These are phyloP conservation scores for Teratosphaeria zuluensis DNA, from an alignment of 2,329 filamentous ascomycete genomes.

Conservation along the genomic window DNA sequence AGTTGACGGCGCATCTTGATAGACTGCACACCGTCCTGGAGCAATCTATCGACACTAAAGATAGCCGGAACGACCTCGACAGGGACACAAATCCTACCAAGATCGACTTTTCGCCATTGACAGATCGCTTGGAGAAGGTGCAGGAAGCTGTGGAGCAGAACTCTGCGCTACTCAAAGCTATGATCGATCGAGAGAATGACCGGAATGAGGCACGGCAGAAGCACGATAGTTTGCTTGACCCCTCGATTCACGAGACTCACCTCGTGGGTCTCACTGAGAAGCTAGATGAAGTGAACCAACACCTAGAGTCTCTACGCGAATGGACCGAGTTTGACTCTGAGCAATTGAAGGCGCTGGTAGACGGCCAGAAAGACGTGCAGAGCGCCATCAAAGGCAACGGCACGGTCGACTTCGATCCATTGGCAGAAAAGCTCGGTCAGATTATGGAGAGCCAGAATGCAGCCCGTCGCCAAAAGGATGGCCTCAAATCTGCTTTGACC, in stretches of 20 bases:
- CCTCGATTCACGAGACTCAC: too few relatives aligned
- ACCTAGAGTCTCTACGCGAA: constrained; percentile 6
- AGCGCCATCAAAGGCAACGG: constrained; percentile 7
- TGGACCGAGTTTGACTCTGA: constrained; percentile 10
- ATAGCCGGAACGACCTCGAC: constrained; percentile 5
- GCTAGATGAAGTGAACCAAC: constrained; percentile 6
- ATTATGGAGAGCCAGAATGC: constrained; percentile 11
- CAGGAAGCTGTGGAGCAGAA: constrained; percentile 20
- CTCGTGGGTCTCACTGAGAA: constrained; percentile 3
- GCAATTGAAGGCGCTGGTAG: constrained; percentile 12
- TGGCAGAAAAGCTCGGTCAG: constrained; percentile 11
- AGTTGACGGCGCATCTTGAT: constrained; percentile 18
- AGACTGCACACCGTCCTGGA: constrained; percentile 20
- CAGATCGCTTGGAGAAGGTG: constrained; percentile 12
- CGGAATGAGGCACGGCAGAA: not conserved
- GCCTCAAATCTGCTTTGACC: not conserved
- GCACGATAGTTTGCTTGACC: not conserved
- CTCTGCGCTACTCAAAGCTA: constrained; percentile 12
- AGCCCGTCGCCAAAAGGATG: not conserved
- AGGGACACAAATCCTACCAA: not conserved
- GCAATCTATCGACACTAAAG: constrained; percentile 8
- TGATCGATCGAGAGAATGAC: constrained; percentile 8
- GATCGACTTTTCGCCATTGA: constrained; percentile 16
- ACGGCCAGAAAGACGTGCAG: constrained; percentile 12
- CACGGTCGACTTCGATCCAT: constrained; percentile 12